Base-by-base conservation (phyloP, 225 moss, liverwort and hornwort species). In the Bryum argenteum region DNA sequence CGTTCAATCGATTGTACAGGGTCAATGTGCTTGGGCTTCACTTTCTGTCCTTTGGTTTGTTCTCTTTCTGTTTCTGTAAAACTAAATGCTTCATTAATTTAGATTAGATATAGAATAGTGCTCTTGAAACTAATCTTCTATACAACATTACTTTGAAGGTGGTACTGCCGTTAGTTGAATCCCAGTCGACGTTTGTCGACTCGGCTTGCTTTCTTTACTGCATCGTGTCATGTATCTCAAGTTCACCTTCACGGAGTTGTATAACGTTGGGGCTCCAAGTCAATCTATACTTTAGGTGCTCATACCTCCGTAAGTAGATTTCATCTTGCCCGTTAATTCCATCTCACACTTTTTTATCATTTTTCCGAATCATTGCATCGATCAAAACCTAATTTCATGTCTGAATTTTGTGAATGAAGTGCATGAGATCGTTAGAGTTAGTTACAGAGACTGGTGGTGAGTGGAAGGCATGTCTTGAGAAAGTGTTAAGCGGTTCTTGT, bases 1-100 rank as follows among this genome's bases (percentile, higher is more conserved):
- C 38, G 58, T 17, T 18, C 23, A 70, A 59, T 65, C 11, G 0
- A 71, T 67, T 76, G 45, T 41, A 40, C n/a, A 66, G 21, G 7
- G 9, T 13, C 37, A 19, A 33, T 52, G 8, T 64, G 17, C 40
- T 41, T 52, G 42, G 11, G 21, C 33, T 70, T 65, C 33, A 28
- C 16, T 54, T 65, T 39, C 11, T 47, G 9, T 39, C 13, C 6
- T 7, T 8, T 10, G 26, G 39, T n/a, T 8, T 58, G 21, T 19
- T 63, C 63, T 57, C n/a, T n/a, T n/a, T n/a, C n/a, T n/a, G n/a
- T n/a, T n/a, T n/a, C n/a, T n/a, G 17, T 33, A 28, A 18, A 2
- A 19, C 54, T 24, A 47, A 11, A 2, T 37, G 19, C 44, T 18
- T 38, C 38, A 23, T 13, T 48, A 44, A 20, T 69, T 52, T 22